Evolutionary conservation across 768 basidiomycete species (phyloP), one percentile per base, ranked within the genome.

Genomic region (Sistotremastrum suecicum): DNA sequence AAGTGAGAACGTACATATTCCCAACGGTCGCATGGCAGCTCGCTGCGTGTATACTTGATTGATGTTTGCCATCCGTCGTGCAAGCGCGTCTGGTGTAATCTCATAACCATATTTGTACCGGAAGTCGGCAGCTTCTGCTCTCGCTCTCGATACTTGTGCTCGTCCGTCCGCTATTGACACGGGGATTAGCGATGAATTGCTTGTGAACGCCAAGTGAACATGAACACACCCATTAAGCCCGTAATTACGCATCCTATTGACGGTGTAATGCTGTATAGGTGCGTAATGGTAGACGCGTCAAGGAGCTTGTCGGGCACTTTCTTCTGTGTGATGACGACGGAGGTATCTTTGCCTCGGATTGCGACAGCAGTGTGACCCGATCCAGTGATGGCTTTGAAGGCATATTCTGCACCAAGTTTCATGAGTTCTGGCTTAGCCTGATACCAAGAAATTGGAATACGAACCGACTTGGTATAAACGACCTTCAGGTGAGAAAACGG

Each of bases 31-130:
- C 92, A 99, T 97, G 35, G 77, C 95, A 2, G 94, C 94, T 48
- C 87, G 75, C 65, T 99, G 95, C 2, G 95, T 99, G 65, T 97
- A 97, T 1, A 97, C 94, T 65, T 98, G 95, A 59, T 97, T 98
- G 63, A 98, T 90, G 62, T 97, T 95, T 33, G 94, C 95, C 58
- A 99, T 68, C 41, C 94, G 75, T 52, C 91, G 80, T 20, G 95
- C 87, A 39, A 99, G 74, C n/a, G 86, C 83, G 59, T 95, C 92
- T 3, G 94, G 90, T 3, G 92, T 94, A 56, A 99, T 95, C 66
- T 99, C 95, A 59, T 98, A 92, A 31, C 95, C 95, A 57, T 83
- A 94, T 63, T 95, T 97, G 70, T 94, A 87, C 53, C 91, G 73
- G 70, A 90, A 97, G 5, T 87, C 77, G 9, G 85, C 87, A 11